Evolutionary conservation across 2,329 filamentous ascomycete genomes (phyloP), one percentile per base, ranked within the genome.

Genomic region (Colletotrichum scovillei): DNA sequence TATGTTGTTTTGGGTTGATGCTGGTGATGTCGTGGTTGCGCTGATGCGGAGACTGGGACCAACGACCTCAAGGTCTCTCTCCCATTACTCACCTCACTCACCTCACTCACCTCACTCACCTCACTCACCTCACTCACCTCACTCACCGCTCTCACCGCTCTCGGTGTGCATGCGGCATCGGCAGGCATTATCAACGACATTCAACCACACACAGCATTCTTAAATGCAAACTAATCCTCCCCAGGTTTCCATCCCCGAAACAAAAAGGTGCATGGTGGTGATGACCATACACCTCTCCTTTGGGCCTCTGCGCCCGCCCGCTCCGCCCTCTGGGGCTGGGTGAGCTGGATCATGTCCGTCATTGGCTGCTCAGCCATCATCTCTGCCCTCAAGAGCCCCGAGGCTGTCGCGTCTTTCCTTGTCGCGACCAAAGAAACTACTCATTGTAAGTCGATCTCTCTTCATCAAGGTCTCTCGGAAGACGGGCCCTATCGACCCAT

Each of bases 341-440:
- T 80, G 72, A 77, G 78, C 75, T 86, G 85, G 85, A 77, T 82
- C 76, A 73, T 81, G 67, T 86, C 85, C 76, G 85, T 86, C 76
- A 75, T 85, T 71, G 76, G 82, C 68, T 79, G 79, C 72, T 82
- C 82, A 58, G 78, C 78, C 59, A 55, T 83, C 46, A 65, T 80
- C 57, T 79, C 78, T 11, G 74, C 70, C 49, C 46, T 77, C 52
- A 75, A 71, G 56, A 75, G 63, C 49, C 72, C 74, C 68, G 72
- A 68, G 68, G 72, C 67, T 42, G 63, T 72, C 22, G 63, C 53
- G 52, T 63, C 68, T 32, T 63, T 74, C 63, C 35, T 74, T 24
- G 46, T 67, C 4, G 68, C 68, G 35, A 63, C 72, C 63, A 58
- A 59, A 24, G 26, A 58, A 46, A 30, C 71, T n/a, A 52, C 69